phyloP scores from a whole-genome alignment of 1,284 basidiomycete genomes.

The Marasmius tenuissimus region DNA sequence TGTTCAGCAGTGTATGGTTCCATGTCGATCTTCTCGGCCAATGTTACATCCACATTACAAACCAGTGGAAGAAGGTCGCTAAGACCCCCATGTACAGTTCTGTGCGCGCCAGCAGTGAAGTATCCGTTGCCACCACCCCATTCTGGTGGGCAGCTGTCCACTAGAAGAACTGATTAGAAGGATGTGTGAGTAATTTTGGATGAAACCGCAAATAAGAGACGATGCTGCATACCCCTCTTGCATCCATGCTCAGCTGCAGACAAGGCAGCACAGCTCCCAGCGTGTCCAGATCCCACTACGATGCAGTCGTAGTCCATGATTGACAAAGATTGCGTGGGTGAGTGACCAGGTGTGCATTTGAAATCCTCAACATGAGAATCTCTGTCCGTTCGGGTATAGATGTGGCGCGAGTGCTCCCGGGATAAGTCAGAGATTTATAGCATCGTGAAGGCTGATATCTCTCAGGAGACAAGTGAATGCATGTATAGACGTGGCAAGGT shows the following conservation, averaged over 20 bases:
- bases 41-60: slow-evolving; percentile 42
- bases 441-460: too few relatives aligned
- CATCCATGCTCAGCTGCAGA: slow-evolving; percentile 60
- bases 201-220: slow-evolving; percentile 4
- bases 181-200: background rate
- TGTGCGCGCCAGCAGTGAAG: slow-evolving; percentile 68
- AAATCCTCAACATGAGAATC: too few relatives aligned
- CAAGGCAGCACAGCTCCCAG: slow-evolving; percentile 64
- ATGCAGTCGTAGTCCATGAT: slow-evolving; percentile 50
- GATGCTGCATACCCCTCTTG: slow-evolving; percentile 33
- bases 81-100: slow-evolving; percentile 60
- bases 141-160: slow-evolving; percentile 63
- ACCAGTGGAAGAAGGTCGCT: slow-evolving; percentile 57
- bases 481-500: too few relatives aligned
- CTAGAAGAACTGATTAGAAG: slow-evolving; percentile 43
- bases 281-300: slow-evolving; percentile 68
- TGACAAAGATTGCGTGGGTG: background rate
- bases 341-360: background rate
- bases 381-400: too few relatives aligned
- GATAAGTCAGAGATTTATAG: too few relatives aligned
- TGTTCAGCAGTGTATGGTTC: slow-evolving; percentile 53
- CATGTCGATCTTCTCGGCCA: slow-evolving; percentile 51
- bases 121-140: slow-evolving; percentile 72
- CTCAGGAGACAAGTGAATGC: too few relatives aligned
- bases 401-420: too few relatives aligned